Evolutionary conservation across 164 flowering plant genomes (phyloP).

Genomic region (Stephania japonica): DNA sequence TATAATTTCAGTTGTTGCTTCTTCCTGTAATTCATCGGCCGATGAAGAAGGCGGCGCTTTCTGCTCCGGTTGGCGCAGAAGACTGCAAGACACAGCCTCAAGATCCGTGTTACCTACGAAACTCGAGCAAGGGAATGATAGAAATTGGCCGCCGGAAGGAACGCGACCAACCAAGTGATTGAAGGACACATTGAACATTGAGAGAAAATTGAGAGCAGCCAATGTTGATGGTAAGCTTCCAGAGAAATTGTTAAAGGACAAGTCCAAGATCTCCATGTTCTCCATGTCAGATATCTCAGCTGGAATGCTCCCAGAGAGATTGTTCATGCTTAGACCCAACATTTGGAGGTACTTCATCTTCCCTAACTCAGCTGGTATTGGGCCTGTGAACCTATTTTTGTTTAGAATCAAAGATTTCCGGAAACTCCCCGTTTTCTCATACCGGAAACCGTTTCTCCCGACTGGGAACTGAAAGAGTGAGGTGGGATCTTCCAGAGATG

Average conservation of each 20-base stretch:
- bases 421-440: slow-evolving; percentile 16
- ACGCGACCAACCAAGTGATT: slow-evolving; percentile 10
- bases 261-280: slow-evolving; percentile 19
- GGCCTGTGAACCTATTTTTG: slow-evolving; percentile 17
- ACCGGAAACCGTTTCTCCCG: slow-evolving; percentile 1
- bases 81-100: neutral
- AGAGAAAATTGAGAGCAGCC: slow-evolving; percentile 19
- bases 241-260: slow-evolving; percentile 18
- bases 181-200: slow-evolving; percentile 11
- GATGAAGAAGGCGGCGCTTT: neutral
- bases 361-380: slow-evolving; percentile 22
- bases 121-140: slow-evolving; percentile 10
- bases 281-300: slow-evolving; percentile 16
- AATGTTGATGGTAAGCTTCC: slow-evolving; percentile 24
- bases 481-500: neutral
- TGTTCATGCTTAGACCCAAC: slow-evolving; percentile 18
- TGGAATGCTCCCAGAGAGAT: slow-evolving; percentile 14
- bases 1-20: neutral
- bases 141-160: slow-evolving; percentile 9
- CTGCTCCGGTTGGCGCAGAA: neutral
- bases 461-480: slow-evolving; percentile 11
- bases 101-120: slow-evolving; percentile 11
- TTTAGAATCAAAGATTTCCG: slow-evolving; percentile 18
- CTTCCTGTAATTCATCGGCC: neutral
- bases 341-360: slow-evolving; percentile 14